Conservation (phyloP, 352 stramenopile genomes). For the Phytophthora quininea region DNA sequence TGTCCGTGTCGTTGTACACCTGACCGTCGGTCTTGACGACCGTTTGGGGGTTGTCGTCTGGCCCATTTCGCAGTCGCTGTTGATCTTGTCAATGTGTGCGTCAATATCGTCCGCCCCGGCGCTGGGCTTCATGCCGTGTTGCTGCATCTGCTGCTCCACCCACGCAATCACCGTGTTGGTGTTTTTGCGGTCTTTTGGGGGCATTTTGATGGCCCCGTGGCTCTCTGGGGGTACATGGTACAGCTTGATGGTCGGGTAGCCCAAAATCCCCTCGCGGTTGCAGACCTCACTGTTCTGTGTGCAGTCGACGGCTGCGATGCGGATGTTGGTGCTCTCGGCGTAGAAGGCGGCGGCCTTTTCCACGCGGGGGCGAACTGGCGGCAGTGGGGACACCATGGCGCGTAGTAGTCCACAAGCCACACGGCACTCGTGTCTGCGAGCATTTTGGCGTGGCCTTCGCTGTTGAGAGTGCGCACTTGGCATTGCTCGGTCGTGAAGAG, state of each 20-base stretch:
- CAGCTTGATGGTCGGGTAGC: constrained; percentile 72
- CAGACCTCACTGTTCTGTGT: constrained; percentile 61
- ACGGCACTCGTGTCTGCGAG: constrained; percentile 48
- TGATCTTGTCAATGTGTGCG: constrained; percentile 58
- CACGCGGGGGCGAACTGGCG: constrained; percentile 71
- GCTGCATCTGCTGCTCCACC: constrained; percentile 61
- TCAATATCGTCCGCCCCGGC: constrained; percentile 54
- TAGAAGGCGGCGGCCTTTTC: constrained; percentile 78
- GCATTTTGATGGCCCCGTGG: constrained; percentile 44
- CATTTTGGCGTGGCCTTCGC: constrained; percentile 43
- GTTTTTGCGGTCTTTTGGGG: constrained; percentile 40
- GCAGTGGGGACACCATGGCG: constrained; percentile 83
- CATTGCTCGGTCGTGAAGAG: constrained; percentile 73
- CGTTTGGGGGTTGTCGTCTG: constrained; percentile 4
- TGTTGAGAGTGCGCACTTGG: constrained; percentile 45
- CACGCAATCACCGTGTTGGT: constrained; percentile 70
- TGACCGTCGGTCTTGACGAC: constrained; percentile 22
- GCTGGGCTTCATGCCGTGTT: constrained; percentile 54
- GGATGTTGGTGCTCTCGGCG: constrained; percentile 51
- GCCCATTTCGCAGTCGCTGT: constrained; percentile 47
- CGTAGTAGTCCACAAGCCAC: constrained; percentile 86
- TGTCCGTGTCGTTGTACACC: constrained; percentile 38
- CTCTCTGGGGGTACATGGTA: constrained; percentile 59
- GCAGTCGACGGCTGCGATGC: constrained; percentile 80
- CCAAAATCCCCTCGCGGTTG: constrained; percentile 63